phyloP scores from a whole-genome alignment of 768 basidiomycete genomes.

The Pisolithus tinctorius region DNA sequence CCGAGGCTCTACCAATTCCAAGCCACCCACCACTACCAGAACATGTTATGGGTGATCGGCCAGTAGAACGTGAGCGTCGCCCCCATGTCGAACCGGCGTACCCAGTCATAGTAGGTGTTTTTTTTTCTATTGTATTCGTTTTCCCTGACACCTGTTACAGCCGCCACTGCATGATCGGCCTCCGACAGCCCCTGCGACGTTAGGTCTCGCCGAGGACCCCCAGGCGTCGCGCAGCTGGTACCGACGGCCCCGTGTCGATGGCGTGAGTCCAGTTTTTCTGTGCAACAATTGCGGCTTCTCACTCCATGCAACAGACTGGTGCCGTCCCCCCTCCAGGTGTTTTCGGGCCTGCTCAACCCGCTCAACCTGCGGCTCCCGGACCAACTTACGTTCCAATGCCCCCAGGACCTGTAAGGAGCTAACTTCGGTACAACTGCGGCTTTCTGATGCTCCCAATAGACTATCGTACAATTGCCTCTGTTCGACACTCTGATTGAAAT shows the following conservation, averaged over 20 bases:
- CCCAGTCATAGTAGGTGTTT: constrained; percentile 13
- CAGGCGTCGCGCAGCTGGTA: constrained; percentile 22
- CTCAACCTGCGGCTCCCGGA: constrained; percentile 17
- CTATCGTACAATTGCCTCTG: constrained; percentile 55
- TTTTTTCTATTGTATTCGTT: not conserved
- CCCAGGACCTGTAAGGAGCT: constrained; percentile 44
- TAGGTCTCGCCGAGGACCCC: constrained; percentile 12
- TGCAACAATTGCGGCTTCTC: not conserved
- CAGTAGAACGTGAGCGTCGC: constrained; percentile 6
- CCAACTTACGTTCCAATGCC: constrained; percentile 41
- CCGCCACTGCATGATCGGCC: constrained; percentile 17
- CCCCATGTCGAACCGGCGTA: constrained; percentile 20
- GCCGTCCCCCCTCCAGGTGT: constrained; percentile 23
- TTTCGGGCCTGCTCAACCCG: constrained; percentile 12
- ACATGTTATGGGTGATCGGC: not conserved
- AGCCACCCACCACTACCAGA: constrained; percentile 5
- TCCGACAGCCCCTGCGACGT: constrained; percentile 16
- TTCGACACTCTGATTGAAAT: constrained; percentile 69
- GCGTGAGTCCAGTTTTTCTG: constrained; percentile 10
- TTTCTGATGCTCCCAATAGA: constrained; percentile 30
- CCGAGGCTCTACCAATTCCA: constrained; percentile 5
- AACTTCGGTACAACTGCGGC: not conserved
- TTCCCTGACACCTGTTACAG: constrained; percentile 10
- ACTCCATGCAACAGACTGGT: constrained; percentile 10
- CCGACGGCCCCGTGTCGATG: constrained; percentile 4